These are phyloP conservation scores for Colletotrichum ledebouriae DNA, from an alignment of 2,329 filamentous ascomycete species.

Conservation along the genomic window DNA sequence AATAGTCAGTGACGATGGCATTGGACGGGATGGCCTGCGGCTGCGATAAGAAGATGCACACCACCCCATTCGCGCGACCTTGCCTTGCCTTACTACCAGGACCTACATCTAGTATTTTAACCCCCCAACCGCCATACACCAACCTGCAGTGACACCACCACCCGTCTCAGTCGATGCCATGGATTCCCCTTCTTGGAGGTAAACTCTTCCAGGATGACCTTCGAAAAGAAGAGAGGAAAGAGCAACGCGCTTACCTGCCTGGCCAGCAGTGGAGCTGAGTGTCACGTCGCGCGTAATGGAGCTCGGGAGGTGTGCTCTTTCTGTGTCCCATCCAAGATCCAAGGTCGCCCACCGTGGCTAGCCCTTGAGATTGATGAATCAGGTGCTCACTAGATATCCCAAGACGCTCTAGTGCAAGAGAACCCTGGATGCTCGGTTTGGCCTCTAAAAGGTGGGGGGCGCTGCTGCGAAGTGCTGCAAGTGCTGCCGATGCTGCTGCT, in stretches of 20 bases:
- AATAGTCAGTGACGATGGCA: conserved; percentile 30
- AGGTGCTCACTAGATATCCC: background rate
- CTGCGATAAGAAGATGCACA: conserved; percentile 27
- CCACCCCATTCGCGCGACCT: background rate
- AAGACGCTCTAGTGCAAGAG: conserved; percentile 25
- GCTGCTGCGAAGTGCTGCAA: conserved; percentile 1
- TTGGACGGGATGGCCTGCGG: conserved; percentile 24
- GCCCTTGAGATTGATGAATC: conserved; percentile 27
- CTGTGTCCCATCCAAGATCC: conserved; percentile 27
- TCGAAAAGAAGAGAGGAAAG: background rate
- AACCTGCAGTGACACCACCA: conserved; percentile 23
- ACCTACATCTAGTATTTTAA: no score
- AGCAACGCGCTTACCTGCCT: conserved; percentile 1
- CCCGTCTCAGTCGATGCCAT: background rate
- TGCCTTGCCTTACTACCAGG: no score
- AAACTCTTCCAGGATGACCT: background rate
- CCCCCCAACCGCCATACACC: conserved; percentile 14
- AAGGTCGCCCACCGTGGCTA: conserved; percentile 7
- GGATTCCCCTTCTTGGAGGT: background rate
- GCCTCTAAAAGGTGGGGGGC: conserved; percentile 39
- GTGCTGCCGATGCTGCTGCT: no score
- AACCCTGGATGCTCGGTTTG: conserved; percentile 26
- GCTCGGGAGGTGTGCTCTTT: background rate
- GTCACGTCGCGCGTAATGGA: conserved; percentile 14
- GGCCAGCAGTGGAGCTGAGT: conserved; percentile 5